Conservation (phyloP, 108 stramenopile genomes). For the Skeletonema marinoi region DNA sequence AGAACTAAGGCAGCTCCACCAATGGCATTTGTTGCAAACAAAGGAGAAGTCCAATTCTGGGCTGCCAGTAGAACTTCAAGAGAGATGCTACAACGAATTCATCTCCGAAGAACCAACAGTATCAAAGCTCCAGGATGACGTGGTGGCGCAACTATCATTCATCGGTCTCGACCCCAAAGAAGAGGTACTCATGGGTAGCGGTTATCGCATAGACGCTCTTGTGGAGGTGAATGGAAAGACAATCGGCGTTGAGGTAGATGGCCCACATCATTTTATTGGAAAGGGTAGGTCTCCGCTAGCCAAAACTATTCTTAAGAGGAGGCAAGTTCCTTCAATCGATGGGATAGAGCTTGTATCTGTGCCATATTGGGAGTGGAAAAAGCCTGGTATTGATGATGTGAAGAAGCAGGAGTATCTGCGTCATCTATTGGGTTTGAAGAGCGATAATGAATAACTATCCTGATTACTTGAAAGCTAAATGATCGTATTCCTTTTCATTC, state of each 20-base stretch:
- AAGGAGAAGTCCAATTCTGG: not conserved
- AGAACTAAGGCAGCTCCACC: slow-evolving; percentile 24
- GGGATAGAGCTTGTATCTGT: not conserved
- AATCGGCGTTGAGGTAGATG: slow-evolving; percentile 22
- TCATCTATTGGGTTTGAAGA: too few species aligned
- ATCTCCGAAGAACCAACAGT: not conserved
- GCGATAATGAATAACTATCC: too few species aligned
- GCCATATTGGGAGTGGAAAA: not conserved
- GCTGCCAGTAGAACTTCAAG: not conserved
- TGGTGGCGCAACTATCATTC: not conserved
- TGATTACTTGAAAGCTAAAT: not conserved
- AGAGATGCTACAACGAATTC: slow-evolving; percentile 26
- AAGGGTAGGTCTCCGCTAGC: not conserved
- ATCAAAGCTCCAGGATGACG: slow-evolving; percentile 23
- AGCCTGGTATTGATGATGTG: too few species aligned
- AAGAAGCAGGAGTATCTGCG: too few species aligned
- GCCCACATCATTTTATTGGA: slow-evolving; percentile 17
- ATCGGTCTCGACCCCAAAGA: slow-evolving; percentile 12
- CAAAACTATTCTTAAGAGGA: not conserved
- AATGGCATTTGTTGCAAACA: not conserved
- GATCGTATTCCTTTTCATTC: too few species aligned
- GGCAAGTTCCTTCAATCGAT: not conserved
- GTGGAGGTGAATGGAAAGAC: slow-evolving; percentile 10
- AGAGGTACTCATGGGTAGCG: slow-evolving; percentile 1
- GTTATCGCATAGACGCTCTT: slow-evolving; percentile 14